Conservation (phyloP, 2,329 filamentous ascomycete genomes). For the Simplicillium aogashimaense region DNA sequence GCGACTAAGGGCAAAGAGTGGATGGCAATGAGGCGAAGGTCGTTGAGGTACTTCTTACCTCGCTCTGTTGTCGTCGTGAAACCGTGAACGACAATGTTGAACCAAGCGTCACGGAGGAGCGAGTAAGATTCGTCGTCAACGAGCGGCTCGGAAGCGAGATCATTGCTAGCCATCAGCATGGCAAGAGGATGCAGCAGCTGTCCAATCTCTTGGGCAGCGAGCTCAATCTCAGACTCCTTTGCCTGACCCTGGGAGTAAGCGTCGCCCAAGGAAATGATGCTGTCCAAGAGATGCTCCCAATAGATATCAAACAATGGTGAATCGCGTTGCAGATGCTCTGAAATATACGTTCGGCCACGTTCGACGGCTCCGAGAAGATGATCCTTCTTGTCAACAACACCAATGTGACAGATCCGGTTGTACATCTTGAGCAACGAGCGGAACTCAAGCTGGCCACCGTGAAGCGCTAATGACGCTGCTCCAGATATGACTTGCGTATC, state of each 20-base stretch:
- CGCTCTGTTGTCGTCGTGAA: slow-evolving; percentile 68
- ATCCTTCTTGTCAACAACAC: slow-evolving; percentile 57
- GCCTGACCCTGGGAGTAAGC: slow-evolving; percentile 64
- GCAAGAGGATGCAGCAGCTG: slow-evolving; percentile 84
- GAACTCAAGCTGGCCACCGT: slow-evolving; percentile 73
- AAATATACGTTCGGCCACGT: slow-evolving; percentile 71
- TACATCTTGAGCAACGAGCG: slow-evolving; percentile 79
- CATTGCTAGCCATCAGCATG: slow-evolving; percentile 62
- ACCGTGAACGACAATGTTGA: slow-evolving; percentile 92
- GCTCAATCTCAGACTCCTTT: slow-evolving; percentile 67
- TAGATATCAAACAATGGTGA: slow-evolving; percentile 78
- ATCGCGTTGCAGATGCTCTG: slow-evolving; percentile 54
- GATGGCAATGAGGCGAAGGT: slow-evolving; percentile 75
- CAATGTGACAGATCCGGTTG: slow-evolving; percentile 62
- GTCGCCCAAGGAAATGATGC: slow-evolving; percentile 85
- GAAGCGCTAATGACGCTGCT: slow-evolving; percentile 66
- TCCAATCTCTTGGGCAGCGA: slow-evolving; percentile 78
- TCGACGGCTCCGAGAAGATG: slow-evolving; percentile 65
- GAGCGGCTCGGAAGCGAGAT: slow-evolving; percentile 37
- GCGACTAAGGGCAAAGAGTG: slow-evolving; percentile 82
- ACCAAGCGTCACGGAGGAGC: slow-evolving; percentile 87
- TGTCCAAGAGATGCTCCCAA: slow-evolving; percentile 72
- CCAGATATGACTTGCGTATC: slow-evolving; percentile 82
- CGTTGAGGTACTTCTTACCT: slow-evolving; percentile 61
- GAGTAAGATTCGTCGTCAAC: slow-evolving; percentile 60